Base-by-base conservation (phyloP, 768 basidiomycete species). In the Boletus tomentosulus region DNA sequence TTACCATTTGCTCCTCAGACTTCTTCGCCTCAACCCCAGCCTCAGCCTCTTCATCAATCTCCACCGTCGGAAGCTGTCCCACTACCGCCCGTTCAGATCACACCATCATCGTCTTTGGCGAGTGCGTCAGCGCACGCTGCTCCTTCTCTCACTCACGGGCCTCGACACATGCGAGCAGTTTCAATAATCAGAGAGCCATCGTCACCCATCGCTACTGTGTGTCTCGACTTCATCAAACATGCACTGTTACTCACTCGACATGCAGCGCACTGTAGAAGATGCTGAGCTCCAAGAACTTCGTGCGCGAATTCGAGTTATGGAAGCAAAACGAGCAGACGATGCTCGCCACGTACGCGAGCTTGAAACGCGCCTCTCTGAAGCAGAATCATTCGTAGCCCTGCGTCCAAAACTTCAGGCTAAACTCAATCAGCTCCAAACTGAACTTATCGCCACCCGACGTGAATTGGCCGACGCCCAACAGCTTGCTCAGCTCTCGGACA, bases 401-500 rank as follows among this genome's bases (percentile, higher is more conserved):
- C 80, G 87, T n/a, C 92, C 92, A 0, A 98, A 96, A 70, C 79
- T 96, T 31, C 90, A 93, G 71, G 88, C 88, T 34, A 96, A 95
- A 67, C 80, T 96, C 46, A 86, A 81, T 38, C 79, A 84, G 27
- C 81, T 89, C 37, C 89, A 93, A 66, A 83, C 87, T 0, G 90
- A 96, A 46, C 80, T 93, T 42, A 84, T 83, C 27, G 81, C 82
- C 1, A 81, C 85, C 4, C 82, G 83, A n/a, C 83, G 90, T 4
- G 84, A 89, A 53, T 75, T 92, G 30, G 80, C 87, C 3, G 92
- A 96, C 60, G 72, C 84, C 8, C 79, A 87, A 56, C 87, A 92
- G 55, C 74, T 92, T n/a, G 77, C 84, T 0, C 79, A 85, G 33
- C 73, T 92, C 33, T 74, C 85, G 0, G 90, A 95, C 58, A 73